A percentile compares a stretch with the other conserved stretches of the same genome.
These are phyloP conservation scores for Ceriops decandra DNA, from an alignment of 345 rosid species.

Conservation along the genomic window DNA sequence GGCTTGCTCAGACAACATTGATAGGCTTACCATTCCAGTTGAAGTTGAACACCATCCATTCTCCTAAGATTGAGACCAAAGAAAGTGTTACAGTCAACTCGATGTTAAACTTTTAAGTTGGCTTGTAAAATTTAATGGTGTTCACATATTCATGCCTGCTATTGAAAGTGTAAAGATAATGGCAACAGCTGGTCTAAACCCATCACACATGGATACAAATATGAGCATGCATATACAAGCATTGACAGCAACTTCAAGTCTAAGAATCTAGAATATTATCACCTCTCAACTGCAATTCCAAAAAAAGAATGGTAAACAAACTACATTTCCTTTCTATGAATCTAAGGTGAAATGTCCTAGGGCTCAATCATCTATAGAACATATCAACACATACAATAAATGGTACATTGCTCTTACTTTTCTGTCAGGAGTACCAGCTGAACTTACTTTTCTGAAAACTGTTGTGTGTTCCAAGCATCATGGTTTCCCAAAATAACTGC, in stretches of 20 bases:
- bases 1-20: slow-evolving; percentile 34
- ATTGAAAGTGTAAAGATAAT: too few species aligned
- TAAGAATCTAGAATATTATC: too few species aligned
- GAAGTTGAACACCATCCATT: slow-evolving; percentile 55
- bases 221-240: too few species aligned
- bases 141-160: too few species aligned
- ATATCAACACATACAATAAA: background rate
- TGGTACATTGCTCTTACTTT: too few species aligned
- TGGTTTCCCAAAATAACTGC: slow-evolving; percentile 84
- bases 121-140: background rate
- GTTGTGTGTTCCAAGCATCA: slow-evolving; percentile 70
- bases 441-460: slow-evolving; percentile 54
- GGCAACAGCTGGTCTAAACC: too few species aligned
- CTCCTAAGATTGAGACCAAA: slow-evolving; percentile 31
- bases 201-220: too few species aligned
- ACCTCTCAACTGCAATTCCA: background rate
- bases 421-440: background rate
- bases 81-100: background rate
- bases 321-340: background rate
- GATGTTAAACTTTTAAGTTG: background rate
- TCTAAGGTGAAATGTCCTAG: background rate
- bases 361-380: background rate
- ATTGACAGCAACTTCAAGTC: too few species aligned
- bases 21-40: slow-evolving; percentile 64
- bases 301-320: too few species aligned